These are phyloP conservation scores for Aspergillus heteromorphus DNA, from an alignment of 495 filamentous ascomycete species.

Conservation along the genomic window DNA sequence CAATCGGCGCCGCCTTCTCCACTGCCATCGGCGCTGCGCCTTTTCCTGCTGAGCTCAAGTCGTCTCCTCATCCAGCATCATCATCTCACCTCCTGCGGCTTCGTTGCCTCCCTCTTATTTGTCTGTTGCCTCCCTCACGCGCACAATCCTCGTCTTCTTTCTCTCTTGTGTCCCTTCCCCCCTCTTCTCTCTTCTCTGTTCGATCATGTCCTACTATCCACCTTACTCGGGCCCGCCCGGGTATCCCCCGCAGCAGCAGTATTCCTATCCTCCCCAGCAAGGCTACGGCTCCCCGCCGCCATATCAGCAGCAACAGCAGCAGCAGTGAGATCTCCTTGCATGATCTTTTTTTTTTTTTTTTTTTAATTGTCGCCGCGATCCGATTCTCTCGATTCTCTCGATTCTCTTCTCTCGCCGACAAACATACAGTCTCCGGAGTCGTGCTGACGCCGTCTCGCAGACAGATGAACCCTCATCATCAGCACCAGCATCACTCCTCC, in stretches of 20 bases:
- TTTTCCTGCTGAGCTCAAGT: too few species aligned
- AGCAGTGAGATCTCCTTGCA: constrained; percentile 4
- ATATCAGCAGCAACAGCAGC: constrained; percentile 26
- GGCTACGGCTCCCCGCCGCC: constrained; percentile 31
- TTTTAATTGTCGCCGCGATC: neutral
- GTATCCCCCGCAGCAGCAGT: constrained; percentile 44
- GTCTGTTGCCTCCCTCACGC: neutral
- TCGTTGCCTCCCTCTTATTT: neutral
- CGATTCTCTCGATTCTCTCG: neutral
- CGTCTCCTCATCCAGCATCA: too few species aligned
- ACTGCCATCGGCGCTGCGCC: constrained; percentile 7
- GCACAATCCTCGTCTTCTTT: neutral
- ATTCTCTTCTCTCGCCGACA: too few species aligned
- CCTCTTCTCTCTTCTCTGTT: neutral
- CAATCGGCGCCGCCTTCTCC: neutral
- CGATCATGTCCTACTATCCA: constrained; percentile 48
- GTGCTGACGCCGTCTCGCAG: neutral
- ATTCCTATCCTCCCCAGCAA: constrained; percentile 33
- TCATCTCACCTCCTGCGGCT: constrained; percentile 9
- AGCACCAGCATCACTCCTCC: constrained; percentile 30
- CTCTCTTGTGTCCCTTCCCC: neutral
- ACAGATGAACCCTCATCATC: constrained; percentile 18
- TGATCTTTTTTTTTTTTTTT: neutral
- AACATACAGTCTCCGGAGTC: neutral
- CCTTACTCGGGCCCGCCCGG: constrained; percentile 42